phyloP scores from a whole-genome alignment of 2,329 filamentous ascomycete species.

The Metarhizium humberi region DNA sequence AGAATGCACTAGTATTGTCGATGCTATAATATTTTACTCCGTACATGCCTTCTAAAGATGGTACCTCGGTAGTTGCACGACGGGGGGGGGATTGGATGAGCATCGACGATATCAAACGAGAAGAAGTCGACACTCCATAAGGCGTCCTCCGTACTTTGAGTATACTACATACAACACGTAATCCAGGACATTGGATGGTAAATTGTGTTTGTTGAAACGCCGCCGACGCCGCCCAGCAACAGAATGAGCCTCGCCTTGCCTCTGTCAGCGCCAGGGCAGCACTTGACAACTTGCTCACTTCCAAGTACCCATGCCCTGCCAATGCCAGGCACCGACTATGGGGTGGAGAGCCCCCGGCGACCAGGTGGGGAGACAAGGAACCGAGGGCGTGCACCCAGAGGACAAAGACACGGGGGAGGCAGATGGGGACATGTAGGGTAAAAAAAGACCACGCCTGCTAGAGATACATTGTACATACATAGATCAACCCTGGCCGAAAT shows the following conservation, averaged over 20 bases:
- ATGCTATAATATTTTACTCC: too few species aligned
- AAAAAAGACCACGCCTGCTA: too few species aligned
- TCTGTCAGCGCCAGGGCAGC: background rate
- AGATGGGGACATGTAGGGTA: background rate
- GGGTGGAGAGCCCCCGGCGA: background rate
- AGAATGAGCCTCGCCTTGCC: background rate
- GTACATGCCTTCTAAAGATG: too few species aligned
- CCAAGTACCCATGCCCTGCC: background rate
- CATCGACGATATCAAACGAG: too few species aligned
- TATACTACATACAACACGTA: background rate
- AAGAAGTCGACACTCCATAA: too few species aligned
- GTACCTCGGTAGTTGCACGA: too few species aligned
- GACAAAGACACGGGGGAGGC: background rate
- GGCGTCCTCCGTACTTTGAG: too few species aligned
- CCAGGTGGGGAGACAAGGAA: background rate
- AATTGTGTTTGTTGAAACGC: background rate
- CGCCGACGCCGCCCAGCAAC: background rate
- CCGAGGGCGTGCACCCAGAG: background rate
- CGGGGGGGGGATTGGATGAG: too few species aligned
- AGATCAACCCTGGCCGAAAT: background rate
- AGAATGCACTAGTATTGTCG: background rate
- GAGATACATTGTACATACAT: too few species aligned
- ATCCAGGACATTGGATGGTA: background rate
- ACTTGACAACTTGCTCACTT: background rate
- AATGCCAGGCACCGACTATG: background rate